Base-by-base conservation (phyloP, 148 eudicot genomes). In the Arbutus unedo region DNA sequence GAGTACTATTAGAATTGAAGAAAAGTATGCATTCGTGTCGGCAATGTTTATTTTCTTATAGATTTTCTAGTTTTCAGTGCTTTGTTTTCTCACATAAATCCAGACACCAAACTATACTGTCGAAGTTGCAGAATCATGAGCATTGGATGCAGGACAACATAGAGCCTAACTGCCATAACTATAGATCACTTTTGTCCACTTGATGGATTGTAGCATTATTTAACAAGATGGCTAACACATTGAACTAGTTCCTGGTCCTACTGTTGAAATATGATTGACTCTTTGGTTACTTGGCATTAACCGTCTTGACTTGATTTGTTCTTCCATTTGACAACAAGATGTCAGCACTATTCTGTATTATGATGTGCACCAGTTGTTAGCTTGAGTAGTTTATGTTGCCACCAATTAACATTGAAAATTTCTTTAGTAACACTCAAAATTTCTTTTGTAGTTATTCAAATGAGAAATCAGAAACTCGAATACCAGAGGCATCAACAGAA, bases 391-490 rank as follows among this genome's bases (percentile, higher is more conserved):
- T 8, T 74, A 38, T 10, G 56, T 38, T 48, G 56, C 62, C 48
- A 16, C n/a, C 21, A 7, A 6, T 51, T 51, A 66, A 48, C 48
- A 23, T 45, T 82, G 72, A 23, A 44, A n/a, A 10, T 84, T 60
- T 25, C 38, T 11, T 66, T 4, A 43, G 15, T 66, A 55, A 54
- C 45, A 44, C 73, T 85, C 60, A 23, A 44, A n/a, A 16, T 82
- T 25, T 2, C 45, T 15, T 74, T 71, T 86, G 55, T 55, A 90
- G 92, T 67, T 88, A 88, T 78, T 90, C 92, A 48, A 90, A 90
- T 59, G 92, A 90, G 86, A 90, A 88, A 87, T 84, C 92, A 18
- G 88, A 90, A 82, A 81, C 78, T 23, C 83, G 90, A 74, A 85
- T 87, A 77, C 57, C 87, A 41, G 92, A 90, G 48, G 79, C 83